Evolutionary conservation across 2,329 filamentous ascomycete species (phyloP), one percentile per base, ranked within the genome.

Genomic region (Juglanconis oblonga): DNA sequence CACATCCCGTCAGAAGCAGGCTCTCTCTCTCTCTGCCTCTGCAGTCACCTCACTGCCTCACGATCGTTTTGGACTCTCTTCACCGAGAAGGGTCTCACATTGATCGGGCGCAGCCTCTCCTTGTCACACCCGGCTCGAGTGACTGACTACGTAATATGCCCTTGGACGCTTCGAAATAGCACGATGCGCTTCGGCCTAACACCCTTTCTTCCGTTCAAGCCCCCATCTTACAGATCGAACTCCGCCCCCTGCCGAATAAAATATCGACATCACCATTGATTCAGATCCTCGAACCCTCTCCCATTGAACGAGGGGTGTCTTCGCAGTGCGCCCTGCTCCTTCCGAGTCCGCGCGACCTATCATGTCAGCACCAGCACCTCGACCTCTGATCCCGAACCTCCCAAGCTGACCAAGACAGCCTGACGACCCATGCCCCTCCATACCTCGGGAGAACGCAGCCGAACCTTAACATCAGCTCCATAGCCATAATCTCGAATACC

Each of bases 131-230:
- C 49, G 38, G 47, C 50, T 24, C 49, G 49, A 44, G 57, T 54
- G 48, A 40, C 53, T 55, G 54, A 49, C 59, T 60, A 63, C 54
- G 58, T 61, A 63, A 63, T 24, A 24, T 60, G 58, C 58, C 52
- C 54, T 54, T 57, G 45, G 49, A 57, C 52, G 33, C 51, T 63
- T 42, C 50, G 45, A 54, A 57, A 59, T 55, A 63, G 58, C 61
- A 63, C 59, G 54, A 63, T 63, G 61, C 61, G 49, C 61, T 52
- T 59, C 55, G 61, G 61, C 61, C 52, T 52, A 55, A 61, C 61
- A 50, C 55, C 57, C 58, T 36, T 55, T 36, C 54, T 61, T 49
- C 61, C 54, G 61, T 58, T 58, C 52, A 61, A 61, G 61, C 58
- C 61, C 55, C 61, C 61, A 55, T 61, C 51, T 32, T 29, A 57